Conservation (phyloP, 257 asterid species). For the Linaria vulgaris region DNA sequence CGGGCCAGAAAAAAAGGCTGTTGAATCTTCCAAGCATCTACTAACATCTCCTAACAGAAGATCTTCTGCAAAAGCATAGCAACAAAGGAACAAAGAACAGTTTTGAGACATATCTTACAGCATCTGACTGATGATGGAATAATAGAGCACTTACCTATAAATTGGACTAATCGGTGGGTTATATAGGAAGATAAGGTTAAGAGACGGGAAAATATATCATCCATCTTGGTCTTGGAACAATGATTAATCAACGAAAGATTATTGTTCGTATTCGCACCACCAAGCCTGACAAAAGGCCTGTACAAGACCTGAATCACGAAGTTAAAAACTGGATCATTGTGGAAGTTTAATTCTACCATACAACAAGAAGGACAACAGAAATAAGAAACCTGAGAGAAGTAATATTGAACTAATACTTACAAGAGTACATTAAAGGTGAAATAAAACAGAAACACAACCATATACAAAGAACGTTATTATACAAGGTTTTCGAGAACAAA, state of each 20-base stretch:
- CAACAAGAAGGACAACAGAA: slow-evolving; percentile 1
- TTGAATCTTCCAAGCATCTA: slow-evolving; percentile 45
- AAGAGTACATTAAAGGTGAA: neutral
- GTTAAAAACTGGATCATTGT: slow-evolving; percentile 14
- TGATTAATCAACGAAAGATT: slow-evolving; percentile 29
- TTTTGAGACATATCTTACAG: slow-evolving; percentile 6
- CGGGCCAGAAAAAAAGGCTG: slow-evolving; percentile 37
- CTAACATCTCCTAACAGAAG: slow-evolving; percentile 50
- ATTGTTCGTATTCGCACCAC: slow-evolving; percentile 32
- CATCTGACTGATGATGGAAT: neutral
- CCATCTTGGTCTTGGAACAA: slow-evolving; percentile 46
- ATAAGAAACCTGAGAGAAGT: neutral
- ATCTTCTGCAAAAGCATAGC: slow-evolving; percentile 54
- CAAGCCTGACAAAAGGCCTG: slow-evolving; percentile 27
- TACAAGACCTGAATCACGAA: slow-evolving; percentile 27
- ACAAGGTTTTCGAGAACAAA: neutral
- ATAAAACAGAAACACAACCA: slow-evolving; percentile 1
- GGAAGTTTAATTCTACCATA: slow-evolving; percentile 9
- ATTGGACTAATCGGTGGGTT: slow-evolving; percentile 44
- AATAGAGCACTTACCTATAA: slow-evolving; percentile 53
- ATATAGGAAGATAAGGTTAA: slow-evolving; percentile 59
- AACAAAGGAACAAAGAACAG: slow-evolving; percentile 16
- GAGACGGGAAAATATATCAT: slow-evolving; percentile 65
- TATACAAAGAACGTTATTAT: neutral
- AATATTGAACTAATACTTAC: neutral